These are phyloP conservation scores for Trichoderma koningiopsis DNA, from an alignment of 2,329 filamentous ascomycete genomes.

Conservation along the genomic window DNA sequence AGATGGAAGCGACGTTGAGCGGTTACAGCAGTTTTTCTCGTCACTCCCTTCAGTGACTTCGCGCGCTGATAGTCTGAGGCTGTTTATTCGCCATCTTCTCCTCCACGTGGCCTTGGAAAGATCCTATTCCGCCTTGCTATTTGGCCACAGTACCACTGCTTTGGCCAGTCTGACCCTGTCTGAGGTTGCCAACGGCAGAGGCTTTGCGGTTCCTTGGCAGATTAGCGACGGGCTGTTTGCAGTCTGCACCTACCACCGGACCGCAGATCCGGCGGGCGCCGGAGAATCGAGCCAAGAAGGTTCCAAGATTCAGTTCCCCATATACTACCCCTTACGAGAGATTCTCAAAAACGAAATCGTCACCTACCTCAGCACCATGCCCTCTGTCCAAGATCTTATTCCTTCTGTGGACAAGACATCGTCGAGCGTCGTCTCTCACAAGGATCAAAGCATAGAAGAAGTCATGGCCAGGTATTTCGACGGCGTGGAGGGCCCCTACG, in stretches of 20 bases:
- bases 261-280: conserved; percentile 30
- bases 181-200: conserved; percentile 88
- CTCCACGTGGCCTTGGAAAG: conserved; percentile 62
- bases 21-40: conserved; percentile 58
- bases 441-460: conserved; percentile 85
- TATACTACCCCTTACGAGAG: conserved; percentile 84
- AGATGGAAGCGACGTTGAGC: conserved; percentile 39
- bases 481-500: conserved; percentile 77
- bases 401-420: conserved; percentile 41
- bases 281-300: conserved; percentile 23
- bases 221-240: conserved; percentile 69
- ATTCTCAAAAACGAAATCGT: conserved; percentile 79
- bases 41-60: conserved; percentile 74
- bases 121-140: conserved; percentile 70
- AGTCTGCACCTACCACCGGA: conserved; percentile 36
- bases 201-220: conserved; percentile 79
- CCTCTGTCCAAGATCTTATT: conserved; percentile 54
- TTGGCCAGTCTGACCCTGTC: conserved; percentile 84
- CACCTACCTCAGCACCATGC: conserved; percentile 61
- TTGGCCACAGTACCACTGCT: conserved; percentile 84
- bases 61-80: conserved; percentile 69
- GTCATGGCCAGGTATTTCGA: conserved; percentile 88
- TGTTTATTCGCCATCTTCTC: conserved; percentile 73
- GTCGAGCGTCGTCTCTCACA: conserved; percentile 60
- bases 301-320: conserved; percentile 37